Percentiles rank a stretch among this genome's conserved stretches.
phyloP scores from a whole-genome alignment of 805 yeast genomes.

The Spathaspora passalidarum region DNA sequence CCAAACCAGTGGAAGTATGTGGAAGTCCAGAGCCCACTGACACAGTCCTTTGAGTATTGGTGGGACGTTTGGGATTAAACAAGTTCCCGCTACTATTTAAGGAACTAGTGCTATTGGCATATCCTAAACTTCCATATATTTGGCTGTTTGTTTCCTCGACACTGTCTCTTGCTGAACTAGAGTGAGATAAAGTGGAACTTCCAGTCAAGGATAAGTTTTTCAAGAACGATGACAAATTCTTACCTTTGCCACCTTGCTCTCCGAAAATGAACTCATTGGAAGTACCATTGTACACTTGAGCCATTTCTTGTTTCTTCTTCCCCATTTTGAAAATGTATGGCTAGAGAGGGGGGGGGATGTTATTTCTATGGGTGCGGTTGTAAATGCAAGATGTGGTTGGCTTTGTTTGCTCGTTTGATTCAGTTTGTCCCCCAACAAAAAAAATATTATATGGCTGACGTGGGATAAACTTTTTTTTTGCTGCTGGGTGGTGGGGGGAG shows the following conservation, averaged over 20 bases:
- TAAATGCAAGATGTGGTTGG: background rate
- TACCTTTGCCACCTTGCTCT: constrained; percentile 67
- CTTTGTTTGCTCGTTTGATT: no score
- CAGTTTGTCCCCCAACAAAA: no score
- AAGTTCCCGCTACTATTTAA: background rate
- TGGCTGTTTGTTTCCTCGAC: constrained; percentile 30
- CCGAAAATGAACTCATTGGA: constrained; percentile 63
- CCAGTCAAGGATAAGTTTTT: constrained; percentile 42
- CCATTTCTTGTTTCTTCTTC: constrained; percentile 43
- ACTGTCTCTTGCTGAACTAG: constrained; percentile 11
- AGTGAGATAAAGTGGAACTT: constrained; percentile 12
- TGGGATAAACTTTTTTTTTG: no score
- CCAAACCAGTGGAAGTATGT: no score
- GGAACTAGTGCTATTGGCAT: constrained; percentile 1
- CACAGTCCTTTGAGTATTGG: constrained; percentile 14
- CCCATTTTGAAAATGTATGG: no score
- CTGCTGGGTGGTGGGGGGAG: no score
- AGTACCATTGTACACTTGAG: constrained; percentile 35
- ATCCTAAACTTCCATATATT: constrained; percentile 37
- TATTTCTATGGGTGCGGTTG: background rate
- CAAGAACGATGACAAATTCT: constrained; percentile 51
- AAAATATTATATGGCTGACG: no score
- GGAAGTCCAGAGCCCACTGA: constrained; percentile 18
- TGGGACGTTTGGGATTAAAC: constrained; percentile 9
- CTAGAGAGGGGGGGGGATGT: no score